Conservation (phyloP, 2,329 filamentous ascomycete species). For the Colletotrichum tamarilloi region DNA sequence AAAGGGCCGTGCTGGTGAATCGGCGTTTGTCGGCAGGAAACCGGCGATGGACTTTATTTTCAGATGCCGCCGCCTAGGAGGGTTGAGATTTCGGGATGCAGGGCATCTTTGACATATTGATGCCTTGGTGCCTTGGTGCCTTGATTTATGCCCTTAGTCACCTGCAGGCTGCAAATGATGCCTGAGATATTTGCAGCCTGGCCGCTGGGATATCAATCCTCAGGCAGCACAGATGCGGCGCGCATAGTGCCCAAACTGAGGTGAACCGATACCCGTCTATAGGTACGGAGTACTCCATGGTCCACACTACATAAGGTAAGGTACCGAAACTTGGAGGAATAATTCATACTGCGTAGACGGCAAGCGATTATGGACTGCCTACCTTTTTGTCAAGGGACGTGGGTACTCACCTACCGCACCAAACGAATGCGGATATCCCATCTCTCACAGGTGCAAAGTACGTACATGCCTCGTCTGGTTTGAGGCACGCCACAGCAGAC, state of each 20-base stretch:
- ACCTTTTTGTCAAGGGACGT: too few species aligned
- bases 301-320: too few species aligned
- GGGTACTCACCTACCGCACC: too few species aligned
- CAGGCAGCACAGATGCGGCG: not conserved
- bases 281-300: too few species aligned
- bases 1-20: not conserved
- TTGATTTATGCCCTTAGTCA: not conserved
- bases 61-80: not conserved
- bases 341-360: too few species aligned
- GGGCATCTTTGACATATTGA: not conserved
- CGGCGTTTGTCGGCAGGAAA: constrained; percentile 9
- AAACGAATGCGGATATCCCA: too few species aligned
- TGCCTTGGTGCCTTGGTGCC: not conserved
- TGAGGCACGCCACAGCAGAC: not conserved
- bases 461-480: not conserved
- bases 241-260: too few species aligned
- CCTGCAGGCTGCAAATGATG: not conserved
- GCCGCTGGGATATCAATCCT: not conserved
- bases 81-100: not conserved
- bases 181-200: not conserved
- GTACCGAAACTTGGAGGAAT: too few species aligned
- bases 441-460: too few species aligned
- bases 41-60: not conserved
- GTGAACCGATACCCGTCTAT: too few species aligned
- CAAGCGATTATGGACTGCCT: too few species aligned